A percentile compares a stretch with the other conserved stretches of the same genome.
Evolutionary conservation across 257 asterid species (phyloP).

Genomic region (Striga asiatica): DNA sequence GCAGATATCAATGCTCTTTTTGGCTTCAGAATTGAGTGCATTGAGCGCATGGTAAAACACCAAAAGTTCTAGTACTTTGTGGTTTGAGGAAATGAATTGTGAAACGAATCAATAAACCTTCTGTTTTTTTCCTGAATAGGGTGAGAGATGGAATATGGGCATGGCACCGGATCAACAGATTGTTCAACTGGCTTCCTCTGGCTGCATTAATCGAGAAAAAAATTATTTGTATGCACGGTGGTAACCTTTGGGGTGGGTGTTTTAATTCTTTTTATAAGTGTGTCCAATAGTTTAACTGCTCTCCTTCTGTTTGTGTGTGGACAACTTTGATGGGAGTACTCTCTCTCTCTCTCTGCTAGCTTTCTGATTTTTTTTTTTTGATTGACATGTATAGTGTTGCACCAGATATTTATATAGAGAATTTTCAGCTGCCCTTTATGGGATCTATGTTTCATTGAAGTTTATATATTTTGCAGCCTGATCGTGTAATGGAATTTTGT

Average conservation of each 20-base stretch:
- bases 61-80: neutral
- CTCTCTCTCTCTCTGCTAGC: no score
- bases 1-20: conserved; percentile 99
- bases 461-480: conserved; percentile 55
- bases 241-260: conserved; percentile 93
- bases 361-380: no score
- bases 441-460: neutral
- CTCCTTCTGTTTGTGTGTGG: neutral
- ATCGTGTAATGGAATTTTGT: conserved; percentile 96
- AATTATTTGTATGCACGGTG: conserved; percentile 97
- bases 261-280: neutral
- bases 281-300: neutral
- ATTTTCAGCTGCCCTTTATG: neutral
- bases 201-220: conserved; percentile 93
- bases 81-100: conserved; percentile 11
- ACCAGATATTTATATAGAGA: no score
- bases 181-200: conserved; percentile 98
- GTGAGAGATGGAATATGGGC: conserved; percentile 99
- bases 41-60: conserved; percentile 91
- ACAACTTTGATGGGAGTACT: no score
- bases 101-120: neutral
- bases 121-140: conserved; percentile 40
- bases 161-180: conserved; percentile 91
- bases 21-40: conserved; percentile 98
- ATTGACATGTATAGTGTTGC: no score